A percentile compares a stretch with the other conserved stretches of the same genome.
Evolutionary conservation across 148 eudicot species (phyloP).

Genomic region (Cornus florida): DNA sequence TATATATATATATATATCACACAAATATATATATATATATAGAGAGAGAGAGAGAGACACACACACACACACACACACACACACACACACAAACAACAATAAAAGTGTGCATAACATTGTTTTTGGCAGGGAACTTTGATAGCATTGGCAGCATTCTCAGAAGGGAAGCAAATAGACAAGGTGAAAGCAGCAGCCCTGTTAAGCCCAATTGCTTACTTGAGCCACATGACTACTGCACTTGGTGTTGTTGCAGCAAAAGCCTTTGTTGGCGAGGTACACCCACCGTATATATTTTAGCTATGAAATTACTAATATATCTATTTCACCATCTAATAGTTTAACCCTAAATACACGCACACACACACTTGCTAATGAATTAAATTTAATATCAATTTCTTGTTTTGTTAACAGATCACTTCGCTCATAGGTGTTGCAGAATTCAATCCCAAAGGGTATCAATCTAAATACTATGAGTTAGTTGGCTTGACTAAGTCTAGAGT

Average conservation of each 20-base stretch:
- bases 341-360: no score
- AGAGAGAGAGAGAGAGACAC: no score
- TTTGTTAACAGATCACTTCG: conserved; percentile 33
- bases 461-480: neutral
- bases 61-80: no score
- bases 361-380: neutral
- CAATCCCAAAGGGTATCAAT: conserved; percentile 52
- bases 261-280: conserved; percentile 57
- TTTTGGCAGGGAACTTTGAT: conserved; percentile 57
- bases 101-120: neutral
- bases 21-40: no score
- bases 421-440: conserved; percentile 61
- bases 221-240: conserved; percentile 71
- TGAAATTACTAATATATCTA: no score
- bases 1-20: no score
- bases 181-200: conserved; percentile 56
- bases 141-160: conserved; percentile 55
- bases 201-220: conserved; percentile 66
- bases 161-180: conserved; percentile 46
- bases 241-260: conserved; percentile 49
- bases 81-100: no score
- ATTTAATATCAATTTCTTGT: neutral
- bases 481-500: no score
- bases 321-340: no score
- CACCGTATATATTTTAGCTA: no score